Evolutionary conservation across 768 basidiomycete species (phyloP).

Genomic region (Lactarius indigo): DNA sequence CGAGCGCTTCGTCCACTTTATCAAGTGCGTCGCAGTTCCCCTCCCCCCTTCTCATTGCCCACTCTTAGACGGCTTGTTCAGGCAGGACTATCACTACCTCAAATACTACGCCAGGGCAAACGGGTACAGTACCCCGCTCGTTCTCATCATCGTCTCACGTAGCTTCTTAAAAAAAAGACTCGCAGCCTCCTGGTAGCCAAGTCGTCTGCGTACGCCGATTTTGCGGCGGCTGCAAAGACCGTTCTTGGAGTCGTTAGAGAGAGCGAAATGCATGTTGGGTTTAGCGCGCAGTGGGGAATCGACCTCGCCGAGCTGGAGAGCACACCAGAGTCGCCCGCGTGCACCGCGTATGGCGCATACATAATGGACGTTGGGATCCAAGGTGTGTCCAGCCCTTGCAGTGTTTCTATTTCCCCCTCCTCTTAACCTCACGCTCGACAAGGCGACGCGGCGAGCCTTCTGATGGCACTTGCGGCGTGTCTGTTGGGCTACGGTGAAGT

Average conservation of each 20-base stretch:
- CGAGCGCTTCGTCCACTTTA: slow-evolving; percentile 76
- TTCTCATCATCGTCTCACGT: not conserved
- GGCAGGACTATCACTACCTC: slow-evolving; percentile 79
- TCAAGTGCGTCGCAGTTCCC: slow-evolving; percentile 51
- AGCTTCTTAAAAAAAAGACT: not conserved
- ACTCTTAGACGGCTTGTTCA: slow-evolving; percentile 28
- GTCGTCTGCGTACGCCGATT: slow-evolving; percentile 57
- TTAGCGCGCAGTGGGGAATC: slow-evolving; percentile 71
- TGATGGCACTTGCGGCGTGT: slow-evolving; percentile 84
- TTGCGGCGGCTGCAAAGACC: slow-evolving; percentile 58
- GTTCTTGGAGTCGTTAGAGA: slow-evolving; percentile 66
- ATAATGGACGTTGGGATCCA: slow-evolving; percentile 73
- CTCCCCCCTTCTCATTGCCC: not conserved
- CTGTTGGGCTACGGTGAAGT: slow-evolving; percentile 91
- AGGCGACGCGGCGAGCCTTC: slow-evolving; percentile 57
- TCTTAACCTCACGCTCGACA: too few species aligned
- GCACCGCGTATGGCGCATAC: slow-evolving; percentile 85
- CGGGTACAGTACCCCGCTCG: slow-evolving; percentile 42
- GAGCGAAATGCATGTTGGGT: slow-evolving; percentile 64
- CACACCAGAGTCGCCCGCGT: slow-evolving; percentile 64
- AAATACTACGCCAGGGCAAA: slow-evolving; percentile 86
- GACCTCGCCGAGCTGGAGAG: slow-evolving; percentile 53
- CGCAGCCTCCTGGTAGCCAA: slow-evolving; percentile 74
- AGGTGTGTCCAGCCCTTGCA: slow-evolving; percentile 38
- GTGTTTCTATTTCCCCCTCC: not conserved